Evolutionary conservation across 371 early-diverging fungal genomes (phyloP).

Genomic region (Mucor velutinosus): DNA sequence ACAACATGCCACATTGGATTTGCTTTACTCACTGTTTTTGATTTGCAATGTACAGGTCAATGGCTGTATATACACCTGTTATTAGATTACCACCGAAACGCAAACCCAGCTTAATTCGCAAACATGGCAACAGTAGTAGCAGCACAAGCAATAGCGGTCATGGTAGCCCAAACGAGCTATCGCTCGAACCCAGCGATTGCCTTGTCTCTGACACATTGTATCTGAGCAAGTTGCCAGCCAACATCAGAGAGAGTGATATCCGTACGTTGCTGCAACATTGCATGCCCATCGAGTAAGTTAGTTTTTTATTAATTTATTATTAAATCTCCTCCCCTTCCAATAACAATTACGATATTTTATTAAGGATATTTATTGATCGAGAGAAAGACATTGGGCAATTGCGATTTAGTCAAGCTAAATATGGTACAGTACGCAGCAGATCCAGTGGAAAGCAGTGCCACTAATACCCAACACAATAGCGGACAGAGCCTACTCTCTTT

Average conservation of each 20-base stretch:
- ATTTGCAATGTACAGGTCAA: conserved; percentile 9
- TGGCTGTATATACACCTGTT: conserved; percentile 44
- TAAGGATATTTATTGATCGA: conserved; percentile 26
- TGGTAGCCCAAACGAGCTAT: conserved; percentile 4
- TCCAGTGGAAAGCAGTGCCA: background rate
- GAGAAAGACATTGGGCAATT: conserved; percentile 28
- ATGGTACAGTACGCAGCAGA: conserved; percentile 19
- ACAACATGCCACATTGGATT: background rate
- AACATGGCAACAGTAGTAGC: background rate
- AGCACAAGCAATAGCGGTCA: background rate
- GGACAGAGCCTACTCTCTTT: conserved; percentile 42
- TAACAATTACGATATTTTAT: conserved; percentile 3
- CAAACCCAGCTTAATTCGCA: conserved; percentile 32
- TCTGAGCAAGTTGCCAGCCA: conserved; percentile 31
- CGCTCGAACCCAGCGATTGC: conserved; percentile 25
- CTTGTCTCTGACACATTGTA: conserved; percentile 48
- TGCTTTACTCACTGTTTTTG: background rate
- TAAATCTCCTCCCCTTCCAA: conserved; percentile 7
- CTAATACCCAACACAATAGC: conserved; percentile 16
- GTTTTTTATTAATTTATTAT: conserved; percentile 6
- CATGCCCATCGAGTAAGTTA: conserved; percentile 46
- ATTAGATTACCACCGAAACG: conserved; percentile 41
- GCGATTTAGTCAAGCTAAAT: conserved; percentile 27
- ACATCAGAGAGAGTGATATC: conserved; percentile 43
- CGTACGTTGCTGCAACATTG: conserved; percentile 42